phyloP scores from a whole-genome alignment of 805 yeast species.

The Maudiozyma pseudohumilis region DNA sequence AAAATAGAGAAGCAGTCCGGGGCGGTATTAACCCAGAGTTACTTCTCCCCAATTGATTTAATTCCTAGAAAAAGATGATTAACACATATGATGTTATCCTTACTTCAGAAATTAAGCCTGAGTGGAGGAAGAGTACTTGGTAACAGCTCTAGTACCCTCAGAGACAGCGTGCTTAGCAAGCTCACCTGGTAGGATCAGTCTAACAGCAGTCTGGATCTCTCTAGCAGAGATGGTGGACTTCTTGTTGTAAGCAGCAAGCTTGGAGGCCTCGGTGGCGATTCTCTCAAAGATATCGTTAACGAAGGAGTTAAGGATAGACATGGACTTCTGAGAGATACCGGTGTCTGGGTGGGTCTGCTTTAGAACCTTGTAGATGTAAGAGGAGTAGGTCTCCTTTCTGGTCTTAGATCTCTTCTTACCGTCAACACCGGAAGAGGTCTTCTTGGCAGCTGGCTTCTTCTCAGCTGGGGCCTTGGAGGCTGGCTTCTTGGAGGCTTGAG shows the following conservation, averaged over 20 bases:
- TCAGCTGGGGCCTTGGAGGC: constrained; percentile 24
- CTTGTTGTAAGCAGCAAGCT: constrained; percentile 97
- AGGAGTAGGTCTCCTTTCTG: constrained; percentile 96
- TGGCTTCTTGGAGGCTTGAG: constrained; percentile 50
- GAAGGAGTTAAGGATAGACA: constrained; percentile 97
- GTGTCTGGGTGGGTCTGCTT: constrained; percentile 99
- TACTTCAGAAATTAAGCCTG: constrained; percentile 27
- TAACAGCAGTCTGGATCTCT: constrained; percentile 97
- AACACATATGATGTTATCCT: too few species aligned
- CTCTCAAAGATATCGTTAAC: constrained; percentile 98
- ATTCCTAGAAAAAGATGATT: too few species aligned
- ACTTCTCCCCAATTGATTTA: too few species aligned
- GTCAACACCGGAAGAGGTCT: constrained; percentile 70
- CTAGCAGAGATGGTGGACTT: constrained; percentile 96
- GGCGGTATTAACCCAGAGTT: too few species aligned
- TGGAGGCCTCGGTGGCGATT: constrained; percentile 95
- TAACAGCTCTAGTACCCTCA: constrained; percentile 97
- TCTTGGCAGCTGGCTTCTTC: constrained; percentile 67
- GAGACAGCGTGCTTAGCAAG: constrained; percentile 97
- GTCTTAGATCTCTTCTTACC: constrained; percentile 90
- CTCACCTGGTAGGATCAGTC: constrained; percentile 97
- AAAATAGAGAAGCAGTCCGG: not conserved
- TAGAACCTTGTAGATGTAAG: constrained; percentile 96
- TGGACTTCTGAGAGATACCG: constrained; percentile 97
- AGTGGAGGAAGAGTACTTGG: constrained; percentile 76